phyloP scores from a whole-genome alignment of 1,284 basidiomycete genomes.

The Ganoderma resinaceum region DNA sequence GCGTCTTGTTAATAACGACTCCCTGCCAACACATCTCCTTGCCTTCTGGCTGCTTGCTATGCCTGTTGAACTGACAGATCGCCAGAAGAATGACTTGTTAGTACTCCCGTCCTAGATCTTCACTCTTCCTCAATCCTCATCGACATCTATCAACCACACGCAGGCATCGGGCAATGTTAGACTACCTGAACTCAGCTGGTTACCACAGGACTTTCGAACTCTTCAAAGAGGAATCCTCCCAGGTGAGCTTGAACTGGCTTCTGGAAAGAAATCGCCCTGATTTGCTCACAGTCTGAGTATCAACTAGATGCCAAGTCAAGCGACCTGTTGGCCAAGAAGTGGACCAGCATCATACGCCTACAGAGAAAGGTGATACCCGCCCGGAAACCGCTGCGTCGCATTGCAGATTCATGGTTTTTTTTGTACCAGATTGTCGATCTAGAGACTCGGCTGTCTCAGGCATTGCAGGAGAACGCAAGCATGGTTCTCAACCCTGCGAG shows the following conservation, averaged over 20 bases:
- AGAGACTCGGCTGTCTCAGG: conserved; percentile 65
- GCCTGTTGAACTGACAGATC: background rate
- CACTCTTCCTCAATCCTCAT: background rate
- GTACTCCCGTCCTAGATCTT: background rate
- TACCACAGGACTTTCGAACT: conserved; percentile 64
- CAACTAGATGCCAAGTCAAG: conserved; percentile 62
- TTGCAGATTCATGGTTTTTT: background rate
- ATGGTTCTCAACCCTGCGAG: conserved; percentile 54
- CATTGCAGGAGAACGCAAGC: conserved; percentile 64
- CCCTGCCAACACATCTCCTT: background rate
- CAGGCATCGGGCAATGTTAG: conserved; percentile 82
- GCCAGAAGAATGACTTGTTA: conserved; percentile 1
- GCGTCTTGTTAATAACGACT: too few species aligned
- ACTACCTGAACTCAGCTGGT: conserved; percentile 74
- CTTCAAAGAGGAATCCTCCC: conserved; percentile 56
- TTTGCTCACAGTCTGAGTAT: conserved; percentile 47
- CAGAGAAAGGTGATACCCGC: conserved; percentile 70
- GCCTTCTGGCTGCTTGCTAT: background rate
- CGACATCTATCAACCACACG: background rate
- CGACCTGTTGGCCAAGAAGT: conserved; percentile 79
- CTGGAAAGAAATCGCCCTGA: background rate
- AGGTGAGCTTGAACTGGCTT: conserved; percentile 12
- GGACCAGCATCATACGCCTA: conserved; percentile 78
- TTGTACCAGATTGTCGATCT: conserved; percentile 69
- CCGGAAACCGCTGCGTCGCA: background rate